Conservation (phyloP, 768 basidiomycete species). For the Mycena vitilis region DNA sequence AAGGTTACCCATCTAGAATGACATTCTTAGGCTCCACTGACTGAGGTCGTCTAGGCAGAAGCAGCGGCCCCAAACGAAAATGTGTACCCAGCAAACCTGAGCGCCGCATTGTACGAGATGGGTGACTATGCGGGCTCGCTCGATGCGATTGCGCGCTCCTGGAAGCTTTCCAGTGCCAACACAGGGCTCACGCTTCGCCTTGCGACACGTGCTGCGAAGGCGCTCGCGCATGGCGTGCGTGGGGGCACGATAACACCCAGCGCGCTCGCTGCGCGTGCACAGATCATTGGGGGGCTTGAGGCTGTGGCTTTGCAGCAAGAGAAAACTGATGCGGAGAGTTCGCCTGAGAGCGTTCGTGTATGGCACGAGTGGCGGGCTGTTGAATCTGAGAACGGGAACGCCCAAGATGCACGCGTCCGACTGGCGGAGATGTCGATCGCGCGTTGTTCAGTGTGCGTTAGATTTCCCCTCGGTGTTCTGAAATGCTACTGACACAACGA, state of each 20-base stretch:
- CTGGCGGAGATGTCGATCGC: slow-evolving; percentile 15
- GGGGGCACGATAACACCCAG: slow-evolving; percentile 26
- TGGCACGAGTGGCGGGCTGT: slow-evolving; percentile 37
- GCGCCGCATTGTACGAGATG: slow-evolving; percentile 44
- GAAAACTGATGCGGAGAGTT: neutral
- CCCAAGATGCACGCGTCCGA: slow-evolving; percentile 14
- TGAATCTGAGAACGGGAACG: slow-evolving; percentile 15
- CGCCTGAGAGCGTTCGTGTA: slow-evolving; percentile 28
- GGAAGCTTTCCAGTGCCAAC: slow-evolving; percentile 21
- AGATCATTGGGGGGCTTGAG: slow-evolving; percentile 27
- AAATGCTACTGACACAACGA: neutral
- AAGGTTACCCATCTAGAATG: slow-evolving; percentile 16
- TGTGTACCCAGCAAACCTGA: slow-evolving; percentile 44
- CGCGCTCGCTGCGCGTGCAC: neutral
- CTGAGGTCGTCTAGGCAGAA: slow-evolving; percentile 36
- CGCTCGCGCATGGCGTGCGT: slow-evolving; percentile 39
- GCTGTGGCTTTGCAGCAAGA: slow-evolving; percentile 17
- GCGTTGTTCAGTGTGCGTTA: slow-evolving; percentile 19
- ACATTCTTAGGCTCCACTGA: neutral
- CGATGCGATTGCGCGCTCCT: slow-evolving; percentile 39
- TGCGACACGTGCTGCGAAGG: slow-evolving; percentile 39
- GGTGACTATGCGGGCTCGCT: slow-evolving; percentile 40
- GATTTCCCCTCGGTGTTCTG: neutral
- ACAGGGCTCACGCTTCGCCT: slow-evolving; percentile 35
- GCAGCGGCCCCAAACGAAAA: slow-evolving; percentile 35